Base-by-base conservation (phyloP, 768 basidiomycete species). In the Podaxis sp. region DNA sequence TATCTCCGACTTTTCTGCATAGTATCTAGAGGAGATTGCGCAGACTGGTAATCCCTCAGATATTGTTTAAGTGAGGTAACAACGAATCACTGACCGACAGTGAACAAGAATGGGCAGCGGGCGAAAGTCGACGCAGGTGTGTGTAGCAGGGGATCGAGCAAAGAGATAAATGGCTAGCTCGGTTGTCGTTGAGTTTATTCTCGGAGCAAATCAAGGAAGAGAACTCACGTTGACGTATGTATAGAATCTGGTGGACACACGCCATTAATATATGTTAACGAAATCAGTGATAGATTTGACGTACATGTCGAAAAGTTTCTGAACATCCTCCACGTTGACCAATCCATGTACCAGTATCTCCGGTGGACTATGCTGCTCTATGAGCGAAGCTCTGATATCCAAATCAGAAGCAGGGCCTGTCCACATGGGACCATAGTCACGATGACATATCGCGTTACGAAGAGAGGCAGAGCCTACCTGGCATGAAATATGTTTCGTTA, bases 51-150 rank as follows among this genome's bases (percentile, higher is more conserved):
- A 35, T 44, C 35, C n/a, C 64, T 55, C 47, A 48, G 52, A 38
- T 21, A 44, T 56, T 23, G 32, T 21, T 27, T 11, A 50, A 28
- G 13, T 16, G 11, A 16, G 9, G 23, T 36, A 48, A 28, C 21
- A 1, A 16, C 10, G 18, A 25, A 51, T 44, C 57, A 85, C 84
- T 77, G 60, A 89, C 89, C 81, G 61, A 93, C 91, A 50, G 93
- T 95, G 71, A 94, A 93, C 36, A 96, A 77, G 77, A 95, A 96
- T 0, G 94, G 93, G 66, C 90, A 92, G 56, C 94, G 80, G 18
- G 89, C 83, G 65, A 91, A 93, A 9, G 89, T 91, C 2, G 84
- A 81, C 5, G 86, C 83, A 9, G 91, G 86, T 0, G 89, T 93
- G 68, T 95, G 94, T 14, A 95, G 76, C 5, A 84, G 85, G 9